These are phyloP conservation scores for Discostella pseudostelligera DNA, from an alignment of 108 stramenopile genomes.

Conservation along the genomic window DNA sequence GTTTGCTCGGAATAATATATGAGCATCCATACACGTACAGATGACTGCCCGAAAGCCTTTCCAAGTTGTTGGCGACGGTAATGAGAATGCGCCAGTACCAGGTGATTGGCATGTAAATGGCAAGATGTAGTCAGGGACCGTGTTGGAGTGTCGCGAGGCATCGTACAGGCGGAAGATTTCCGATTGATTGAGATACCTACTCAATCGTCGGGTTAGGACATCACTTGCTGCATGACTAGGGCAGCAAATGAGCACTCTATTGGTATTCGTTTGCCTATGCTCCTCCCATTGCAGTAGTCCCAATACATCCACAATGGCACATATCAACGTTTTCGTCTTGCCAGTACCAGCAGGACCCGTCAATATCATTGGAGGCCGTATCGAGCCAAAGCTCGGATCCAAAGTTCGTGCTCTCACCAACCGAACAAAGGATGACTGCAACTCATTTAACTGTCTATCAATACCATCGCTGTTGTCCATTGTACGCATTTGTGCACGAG, in stretches of 20 bases:
- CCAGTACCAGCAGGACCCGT: conserved; percentile 74
- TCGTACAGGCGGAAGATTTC: conserved; percentile 63
- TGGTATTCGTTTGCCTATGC: conserved; percentile 18
- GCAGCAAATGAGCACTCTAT: conserved; percentile 64
- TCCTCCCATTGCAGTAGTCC: conserved; percentile 15
- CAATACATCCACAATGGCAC: conserved; percentile 46
- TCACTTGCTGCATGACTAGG: conserved; percentile 76
- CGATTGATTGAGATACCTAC: conserved; percentile 20
- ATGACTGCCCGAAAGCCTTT: conserved; percentile 56
- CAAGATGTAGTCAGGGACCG: conserved; percentile 55
- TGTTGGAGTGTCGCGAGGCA: conserved; percentile 43
- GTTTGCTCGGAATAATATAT: conserved; percentile 55
- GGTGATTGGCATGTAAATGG: conserved; percentile 46
- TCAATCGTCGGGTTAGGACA: conserved; percentile 60
- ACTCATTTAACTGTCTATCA: conserved; percentile 38
- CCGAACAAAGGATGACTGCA: conserved; percentile 53
- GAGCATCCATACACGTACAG: conserved; percentile 70
- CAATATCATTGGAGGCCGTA: conserved; percentile 64
- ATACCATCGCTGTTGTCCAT: not conserved
- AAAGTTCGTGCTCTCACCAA: conserved; percentile 57
- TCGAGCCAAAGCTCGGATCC: conserved; percentile 42
- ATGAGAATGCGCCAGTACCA: conserved; percentile 39
- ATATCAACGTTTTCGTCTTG: conserved; percentile 64
- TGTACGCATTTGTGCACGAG: conserved; percentile 8
- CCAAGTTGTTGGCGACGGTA: conserved; percentile 52